Evolutionary conservation across 441 rosid genomes (phyloP).

Genomic region (Theobroma grandiflorum): DNA sequence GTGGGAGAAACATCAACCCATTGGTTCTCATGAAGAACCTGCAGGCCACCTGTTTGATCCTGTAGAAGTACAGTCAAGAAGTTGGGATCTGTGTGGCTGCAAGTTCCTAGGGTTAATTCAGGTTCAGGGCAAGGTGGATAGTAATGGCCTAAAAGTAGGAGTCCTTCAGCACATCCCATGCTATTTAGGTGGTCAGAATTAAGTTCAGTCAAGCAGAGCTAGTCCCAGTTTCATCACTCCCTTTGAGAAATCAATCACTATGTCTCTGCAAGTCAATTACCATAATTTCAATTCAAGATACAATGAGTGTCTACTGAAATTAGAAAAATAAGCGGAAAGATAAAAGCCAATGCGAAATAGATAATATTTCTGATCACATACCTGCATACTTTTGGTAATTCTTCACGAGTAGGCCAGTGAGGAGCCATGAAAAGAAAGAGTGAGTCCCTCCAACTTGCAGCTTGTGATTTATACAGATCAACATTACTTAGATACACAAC

Average conservation of each 20-base stretch:
- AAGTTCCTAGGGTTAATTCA: constrained; percentile 43
- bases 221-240: constrained; percentile 28
- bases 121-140: constrained; percentile 64
- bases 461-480: constrained; percentile 39
- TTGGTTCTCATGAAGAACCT: constrained; percentile 36
- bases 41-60: constrained; percentile 41
- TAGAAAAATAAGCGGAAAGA: too few relatives aligned
- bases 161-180: constrained; percentile 31
- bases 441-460: constrained; percentile 56
- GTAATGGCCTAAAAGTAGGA: constrained; percentile 44
- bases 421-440: constrained; percentile 46
- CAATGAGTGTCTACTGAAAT: too few relatives aligned
- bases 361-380: constrained; percentile 10
- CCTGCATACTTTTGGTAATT: constrained; percentile 56
- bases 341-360: too few relatives aligned
- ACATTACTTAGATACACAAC: constrained; percentile 40
- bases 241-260: constrained; percentile 29
- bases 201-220: constrained; percentile 35
- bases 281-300: not conserved
- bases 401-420: constrained; percentile 47
- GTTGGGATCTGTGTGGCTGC: constrained; percentile 34
- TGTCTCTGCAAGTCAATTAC: constrained; percentile 27
- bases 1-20: constrained; percentile 45
- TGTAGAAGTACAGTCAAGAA: constrained; percentile 40
- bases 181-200: constrained; percentile 31